phyloP scores from a whole-genome alignment of 257 asterid species.

The Nicotiana benthamiana region DNA sequence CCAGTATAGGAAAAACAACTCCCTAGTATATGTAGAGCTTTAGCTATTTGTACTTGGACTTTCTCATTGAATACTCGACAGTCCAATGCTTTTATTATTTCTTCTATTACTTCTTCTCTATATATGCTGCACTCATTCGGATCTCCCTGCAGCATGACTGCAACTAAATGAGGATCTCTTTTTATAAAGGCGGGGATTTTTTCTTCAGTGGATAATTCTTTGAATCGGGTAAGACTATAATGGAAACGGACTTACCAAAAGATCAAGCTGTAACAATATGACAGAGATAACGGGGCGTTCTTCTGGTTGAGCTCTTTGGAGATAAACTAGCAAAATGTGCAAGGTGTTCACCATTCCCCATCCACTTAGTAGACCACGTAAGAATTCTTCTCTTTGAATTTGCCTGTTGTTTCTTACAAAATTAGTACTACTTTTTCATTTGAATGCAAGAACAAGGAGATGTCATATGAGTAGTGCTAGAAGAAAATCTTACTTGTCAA shows the following conservation, averaged over 20 bases:
- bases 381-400: conserved; percentile 35
- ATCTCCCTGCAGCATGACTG: conserved; percentile 44
- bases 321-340: conserved; percentile 47
- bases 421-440: not conserved
- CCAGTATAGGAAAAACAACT: conserved; percentile 76
- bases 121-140: conserved; percentile 43
- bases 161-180: conserved; percentile 8
- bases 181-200: not conserved
- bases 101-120: conserved; percentile 73
- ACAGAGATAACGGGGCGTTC: conserved; percentile 58
- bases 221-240: not conserved
- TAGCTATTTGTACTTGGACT: conserved; percentile 49
- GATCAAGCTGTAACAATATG: conserved; percentile 62
- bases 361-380: conserved; percentile 39
- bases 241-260: conserved; percentile 39
- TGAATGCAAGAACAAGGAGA: not conserved
- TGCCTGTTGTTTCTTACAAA: conserved; percentile 29
- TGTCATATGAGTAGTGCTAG: not conserved
- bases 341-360: conserved; percentile 53
- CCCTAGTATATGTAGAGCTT: conserved; percentile 55
- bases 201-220: not conserved
- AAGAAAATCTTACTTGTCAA: conserved; percentile 41
- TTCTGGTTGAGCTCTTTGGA: conserved; percentile 49
- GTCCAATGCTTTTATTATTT: conserved; percentile 43
- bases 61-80: conserved; percentile 41